Evolutionary conservation across 208 protist species (phyloP).

Genomic region (Acanthamoeba castellanii): DNA sequence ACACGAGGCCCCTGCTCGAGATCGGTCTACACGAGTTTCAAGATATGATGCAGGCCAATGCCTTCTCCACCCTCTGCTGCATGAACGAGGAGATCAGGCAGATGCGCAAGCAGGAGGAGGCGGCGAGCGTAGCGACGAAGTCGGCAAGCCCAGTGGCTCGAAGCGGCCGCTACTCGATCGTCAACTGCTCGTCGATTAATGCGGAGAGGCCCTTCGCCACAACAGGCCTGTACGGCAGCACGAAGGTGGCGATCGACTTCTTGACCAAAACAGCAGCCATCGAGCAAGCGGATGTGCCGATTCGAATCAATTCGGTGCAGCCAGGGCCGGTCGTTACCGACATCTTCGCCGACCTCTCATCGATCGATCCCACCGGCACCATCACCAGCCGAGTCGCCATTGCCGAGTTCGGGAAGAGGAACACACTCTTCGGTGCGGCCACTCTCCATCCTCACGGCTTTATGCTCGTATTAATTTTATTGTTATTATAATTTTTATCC

Average conservation of each 20-base stretch:
- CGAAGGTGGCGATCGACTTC: background rate
- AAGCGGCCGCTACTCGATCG: background rate
- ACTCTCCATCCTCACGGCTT: background rate
- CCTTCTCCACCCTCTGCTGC: background rate
- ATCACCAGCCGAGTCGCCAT: background rate
- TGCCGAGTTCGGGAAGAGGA: background rate
- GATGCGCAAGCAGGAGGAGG: background rate
- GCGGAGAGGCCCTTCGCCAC: background rate
- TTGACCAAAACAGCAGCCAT: background rate
- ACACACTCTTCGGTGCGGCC: background rate
- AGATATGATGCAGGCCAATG: constrained; percentile 15
- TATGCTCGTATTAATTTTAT: background rate
- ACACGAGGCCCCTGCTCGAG: background rate
- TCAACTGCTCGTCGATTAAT: background rate
- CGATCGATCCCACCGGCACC: background rate
- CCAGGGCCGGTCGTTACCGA: background rate
- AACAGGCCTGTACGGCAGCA: constrained; percentile 1
- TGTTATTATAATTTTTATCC: background rate
- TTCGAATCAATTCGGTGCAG: background rate
- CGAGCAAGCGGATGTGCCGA: background rate
- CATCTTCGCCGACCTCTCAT: background rate
- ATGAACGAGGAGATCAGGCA: constrained; percentile 24
- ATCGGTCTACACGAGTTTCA: background rate
- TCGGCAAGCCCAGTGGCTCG: background rate
- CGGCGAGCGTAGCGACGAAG: too few relatives aligned